Evolutionary conservation across 192 early-diverging fungal species (phyloP), one percentile per base, ranked within the genome.

Genomic region (Coemansia sp.): DNA sequence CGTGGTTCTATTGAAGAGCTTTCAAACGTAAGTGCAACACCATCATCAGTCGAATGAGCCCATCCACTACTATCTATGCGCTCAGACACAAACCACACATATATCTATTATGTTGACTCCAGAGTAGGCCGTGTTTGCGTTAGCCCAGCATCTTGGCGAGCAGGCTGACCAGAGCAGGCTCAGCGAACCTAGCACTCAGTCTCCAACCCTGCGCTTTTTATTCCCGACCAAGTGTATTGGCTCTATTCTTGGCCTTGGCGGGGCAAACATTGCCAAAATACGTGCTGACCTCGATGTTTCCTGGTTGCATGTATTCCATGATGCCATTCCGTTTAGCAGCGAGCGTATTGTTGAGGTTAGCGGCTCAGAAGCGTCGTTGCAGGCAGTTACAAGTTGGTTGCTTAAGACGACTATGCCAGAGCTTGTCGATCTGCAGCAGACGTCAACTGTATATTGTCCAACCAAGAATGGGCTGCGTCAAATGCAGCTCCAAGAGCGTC

Each of bases 261-360:
- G 77, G 21, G 46, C 58, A 4, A 67, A 38, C 34, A 51, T 67
- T 19, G 37, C 36, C 15, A 57, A 62, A 40, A 59, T 62, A 44
- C 67, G 71, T 11, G 34, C 62, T 14, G 52, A 64, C 8, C 46
- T 61, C 15, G 62, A 47, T 14, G 53, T 80, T n/a, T 19, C 23
- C 23, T 62, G 62, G 51, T 52, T 80, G 10, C 71, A 74, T 17
- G 55, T 74, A 0, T 68, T 66, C 62, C 57, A 52, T 5, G 34
- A 66, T 26, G 23, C 59, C 19, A 61, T 80, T 46, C 72, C 68
- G 21, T 71, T 71, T 20, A 74, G 71, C 5, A 65, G 71, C 9
- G 77, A 80, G 68, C 77, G 77, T 15, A 61, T 80, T 12, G 63
- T 80, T 11, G 71, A 74, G 48, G 40, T 65, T 3, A 34, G 65